Percentiles rank a stretch among this genome's conserved stretches.
phyloP scores from a whole-genome alignment of 768 basidiomycete species.

The Lactarius sanguifluus region DNA sequence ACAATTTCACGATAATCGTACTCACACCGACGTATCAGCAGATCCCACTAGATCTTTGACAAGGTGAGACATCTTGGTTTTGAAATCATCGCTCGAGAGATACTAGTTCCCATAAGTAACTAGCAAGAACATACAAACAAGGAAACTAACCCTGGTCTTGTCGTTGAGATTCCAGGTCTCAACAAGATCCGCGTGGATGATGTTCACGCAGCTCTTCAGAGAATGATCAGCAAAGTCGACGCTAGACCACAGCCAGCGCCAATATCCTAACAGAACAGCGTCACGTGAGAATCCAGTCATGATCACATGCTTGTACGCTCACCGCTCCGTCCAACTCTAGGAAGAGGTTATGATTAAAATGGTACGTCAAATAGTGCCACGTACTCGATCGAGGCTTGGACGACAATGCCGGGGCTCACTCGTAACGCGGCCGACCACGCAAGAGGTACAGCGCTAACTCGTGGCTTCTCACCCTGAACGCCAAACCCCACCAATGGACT shows the following conservation, averaged over 20 bases:
- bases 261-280: not conserved
- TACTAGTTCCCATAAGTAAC: slow-evolving; percentile 5
- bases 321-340: slow-evolving; percentile 7
- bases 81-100: slow-evolving; percentile 7
- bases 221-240: not conserved
- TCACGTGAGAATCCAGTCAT: not conserved
- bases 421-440: slow-evolving; percentile 10
- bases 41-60: slow-evolving; percentile 4
- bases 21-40: not conserved
- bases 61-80: slow-evolving; percentile 9
- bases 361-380: not conserved
- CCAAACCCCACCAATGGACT: not conserved
- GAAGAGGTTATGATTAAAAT: not conserved
- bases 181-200: slow-evolving; percentile 11
- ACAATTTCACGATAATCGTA: not conserved
- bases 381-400: slow-evolving; percentile 15
- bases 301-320: not conserved
- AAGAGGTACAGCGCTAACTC: not conserved
- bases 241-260: slow-evolving; percentile 10
- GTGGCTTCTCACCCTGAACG: not conserved
- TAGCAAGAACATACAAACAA: not conserved
- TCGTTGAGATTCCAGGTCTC: slow-evolving; percentile 17
- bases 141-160: not conserved
- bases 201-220: slow-evolving; percentile 9
- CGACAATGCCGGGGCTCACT: not conserved